phyloP scores from a whole-genome alignment of 805 yeast genomes.

The Sungouiella thailandica region DNA sequence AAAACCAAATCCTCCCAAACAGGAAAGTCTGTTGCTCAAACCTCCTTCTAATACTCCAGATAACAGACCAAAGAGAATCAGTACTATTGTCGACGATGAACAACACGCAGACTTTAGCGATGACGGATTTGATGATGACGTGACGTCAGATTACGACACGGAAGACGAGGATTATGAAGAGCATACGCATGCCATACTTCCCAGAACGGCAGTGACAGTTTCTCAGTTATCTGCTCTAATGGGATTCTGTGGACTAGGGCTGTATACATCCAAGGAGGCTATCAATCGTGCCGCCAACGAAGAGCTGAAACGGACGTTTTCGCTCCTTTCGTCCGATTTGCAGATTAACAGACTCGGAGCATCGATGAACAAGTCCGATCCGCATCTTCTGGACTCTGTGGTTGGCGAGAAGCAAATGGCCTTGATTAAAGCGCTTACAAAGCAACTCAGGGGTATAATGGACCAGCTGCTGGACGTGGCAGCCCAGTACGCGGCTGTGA shows the following conservation, averaged over 20 bases:
- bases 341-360: conserved; percentile 24
- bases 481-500: conserved; percentile 8
- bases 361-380: conserved; percentile 14
- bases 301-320: conserved; percentile 30
- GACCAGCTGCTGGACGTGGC: conserved; percentile 5
- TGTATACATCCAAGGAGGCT: conserved; percentile 13
- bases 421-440: conserved; percentile 19
- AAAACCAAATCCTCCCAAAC: too few species aligned
- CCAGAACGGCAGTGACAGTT: conserved; percentile 13
- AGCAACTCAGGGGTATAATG: conserved; percentile 13
- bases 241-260: conserved; percentile 31
- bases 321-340: conserved; percentile 19
- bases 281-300: conserved; percentile 23
- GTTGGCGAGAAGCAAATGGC: conserved; percentile 25
- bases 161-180: conserved; percentile 19
- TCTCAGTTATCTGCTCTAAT: conserved; percentile 26
- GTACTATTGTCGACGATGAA: conserved; percentile 25
- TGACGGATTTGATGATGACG: conserved; percentile 13
- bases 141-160: conserved; percentile 5
- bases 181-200: conserved; percentile 24
- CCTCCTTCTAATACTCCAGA: too few species aligned
- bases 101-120: conserved; percentile 13
- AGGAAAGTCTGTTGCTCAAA: too few species aligned
- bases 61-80: conserved; percentile 20
- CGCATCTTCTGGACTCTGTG: conserved; percentile 19